phyloP scores from a whole-genome alignment of 1,139 yeast species.

The Debaryomycetaceae sp. region DNA sequence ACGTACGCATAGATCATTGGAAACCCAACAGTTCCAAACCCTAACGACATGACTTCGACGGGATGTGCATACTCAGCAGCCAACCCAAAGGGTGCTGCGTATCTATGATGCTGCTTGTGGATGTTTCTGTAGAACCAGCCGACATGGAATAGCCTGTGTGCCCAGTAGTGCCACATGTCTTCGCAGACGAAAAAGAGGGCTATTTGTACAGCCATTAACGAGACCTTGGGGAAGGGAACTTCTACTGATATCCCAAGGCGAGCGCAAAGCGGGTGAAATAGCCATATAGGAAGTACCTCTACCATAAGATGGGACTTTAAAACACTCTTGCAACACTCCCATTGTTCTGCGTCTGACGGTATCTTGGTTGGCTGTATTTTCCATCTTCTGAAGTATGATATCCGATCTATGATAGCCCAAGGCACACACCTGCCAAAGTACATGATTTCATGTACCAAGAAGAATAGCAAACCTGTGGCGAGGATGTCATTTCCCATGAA shows the following conservation, averaged over 20 bases:
- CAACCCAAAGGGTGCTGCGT: slow-evolving; percentile 49
- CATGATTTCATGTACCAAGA: slow-evolving; percentile 38
- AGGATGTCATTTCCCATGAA: slow-evolving; percentile 41
- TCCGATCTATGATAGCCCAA: slow-evolving; percentile 43
- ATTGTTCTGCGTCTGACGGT: slow-evolving; percentile 41
- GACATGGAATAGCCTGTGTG: slow-evolving; percentile 43
- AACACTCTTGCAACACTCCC: slow-evolving; percentile 47
- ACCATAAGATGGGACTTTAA: slow-evolving; percentile 43
- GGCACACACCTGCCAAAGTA: slow-evolving; percentile 47
- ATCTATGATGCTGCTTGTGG: slow-evolving; percentile 48
- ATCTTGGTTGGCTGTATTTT: slow-evolving; percentile 43
- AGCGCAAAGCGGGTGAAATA: slow-evolving; percentile 44
- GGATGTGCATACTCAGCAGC: slow-evolving; percentile 52
- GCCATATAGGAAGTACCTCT: slow-evolving; percentile 48
- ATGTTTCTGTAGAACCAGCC: slow-evolving; percentile 47
- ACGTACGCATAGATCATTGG: slow-evolving; percentile 40
- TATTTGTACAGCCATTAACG: slow-evolving; percentile 29
- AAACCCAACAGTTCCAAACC: slow-evolving; percentile 47
- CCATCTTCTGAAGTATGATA: slow-evolving; percentile 39
- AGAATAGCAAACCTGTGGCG: slow-evolving; percentile 45
- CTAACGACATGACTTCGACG: slow-evolving; percentile 42
- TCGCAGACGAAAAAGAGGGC: slow-evolving; percentile 40
- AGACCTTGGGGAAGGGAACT: slow-evolving; percentile 39
- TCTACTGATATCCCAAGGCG: slow-evolving; percentile 33
- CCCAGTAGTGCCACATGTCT: slow-evolving; percentile 49